Percentiles rank a stretch among this genome's conserved stretches.
Evolutionary conservation across 2,329 filamentous ascomycete species (phyloP).

Genomic region (Stachybotrys chartarum): DNA sequence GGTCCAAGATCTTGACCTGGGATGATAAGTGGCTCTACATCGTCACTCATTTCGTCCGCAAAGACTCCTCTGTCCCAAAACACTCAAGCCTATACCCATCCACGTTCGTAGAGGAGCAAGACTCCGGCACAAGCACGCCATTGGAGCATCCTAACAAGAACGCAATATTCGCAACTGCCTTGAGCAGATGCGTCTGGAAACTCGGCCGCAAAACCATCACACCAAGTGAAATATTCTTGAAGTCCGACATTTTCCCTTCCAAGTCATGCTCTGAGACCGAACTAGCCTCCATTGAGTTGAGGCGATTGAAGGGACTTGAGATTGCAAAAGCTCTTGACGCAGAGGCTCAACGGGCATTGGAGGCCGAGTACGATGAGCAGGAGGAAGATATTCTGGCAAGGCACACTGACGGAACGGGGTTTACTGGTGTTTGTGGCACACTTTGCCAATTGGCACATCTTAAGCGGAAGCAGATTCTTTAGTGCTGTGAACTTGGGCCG

Average conservation of each 20-base stretch:
- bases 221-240: neutral
- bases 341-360: neutral
- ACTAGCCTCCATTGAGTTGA: neutral
- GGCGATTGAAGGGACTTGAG: neutral
- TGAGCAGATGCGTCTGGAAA: conserved; percentile 1
- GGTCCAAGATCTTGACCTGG: conserved; percentile 8
- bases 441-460: neutral
- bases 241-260: conserved; percentile 24
- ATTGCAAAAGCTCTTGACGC: neutral
- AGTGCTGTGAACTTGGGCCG: neutral
- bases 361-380: neutral
- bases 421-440: neutral
- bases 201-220: neutral
- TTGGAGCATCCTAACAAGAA: neutral
- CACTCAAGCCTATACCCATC: neutral
- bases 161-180: neutral
- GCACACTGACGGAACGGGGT: neutral
- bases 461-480: neutral
- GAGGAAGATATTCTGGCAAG: neutral
- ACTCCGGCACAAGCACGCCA: neutral
- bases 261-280: neutral
- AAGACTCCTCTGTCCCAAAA: neutral
- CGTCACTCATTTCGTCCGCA: conserved; percentile 8
- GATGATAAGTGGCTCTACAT: conserved; percentile 11
- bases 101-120: neutral